Base-by-base conservation (phyloP, 2,329 filamentous ascomycete genomes). In the Pezicula rhizophila region DNA sequence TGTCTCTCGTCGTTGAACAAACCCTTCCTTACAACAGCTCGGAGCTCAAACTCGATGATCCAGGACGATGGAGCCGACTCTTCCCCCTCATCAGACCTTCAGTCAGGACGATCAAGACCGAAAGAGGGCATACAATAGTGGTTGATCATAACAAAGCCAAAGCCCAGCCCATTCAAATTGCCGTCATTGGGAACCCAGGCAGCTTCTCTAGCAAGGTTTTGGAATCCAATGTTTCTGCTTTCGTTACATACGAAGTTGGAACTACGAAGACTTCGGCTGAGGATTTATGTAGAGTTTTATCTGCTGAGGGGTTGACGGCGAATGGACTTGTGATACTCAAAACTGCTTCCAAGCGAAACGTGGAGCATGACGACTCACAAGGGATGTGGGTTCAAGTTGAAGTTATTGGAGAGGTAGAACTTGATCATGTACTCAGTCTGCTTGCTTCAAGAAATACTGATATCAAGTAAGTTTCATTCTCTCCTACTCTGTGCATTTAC, bases 11-110 rank as follows among this genome's bases (percentile, higher is more conserved):
- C 18, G 54, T 61, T 15, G 54, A 58, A 34, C 58, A 49, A 45
- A 58, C 58, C 2, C 42, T 58, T 37, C 57, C 58, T 14, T 61
- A 57, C 43, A 47, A 42, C 11, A 18, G 44, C 14, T 34, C 51
- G 20, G 45, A 56, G 12, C 56, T 61, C 18, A 25, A 54, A 18
- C 49, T 60, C 31, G 51, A 54, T 6, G 51, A 57, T 39, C 45
- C 54, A n/a, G 41, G 45, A 28, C 45, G 55, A 49, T 61, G 58
- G 58, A 52, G 34, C 41, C 48, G 56, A 7, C 49, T 61, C 8
- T 55, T 58, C 48, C 54, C 55, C n/a, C 49, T 60, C n/a, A 58
- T 60, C 40, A 50, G 56, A 12, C 58, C 58, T 33, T 55, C 57
- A 7, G 47, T 52, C 47, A 58, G 49, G 46, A 42, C 40, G 4